Percentiles rank a stretch among this genome's conserved stretches.
These are phyloP conservation scores for Salvia rosmarinus DNA, from an alignment of 257 asterid genomes.

Conservation along the genomic window DNA sequence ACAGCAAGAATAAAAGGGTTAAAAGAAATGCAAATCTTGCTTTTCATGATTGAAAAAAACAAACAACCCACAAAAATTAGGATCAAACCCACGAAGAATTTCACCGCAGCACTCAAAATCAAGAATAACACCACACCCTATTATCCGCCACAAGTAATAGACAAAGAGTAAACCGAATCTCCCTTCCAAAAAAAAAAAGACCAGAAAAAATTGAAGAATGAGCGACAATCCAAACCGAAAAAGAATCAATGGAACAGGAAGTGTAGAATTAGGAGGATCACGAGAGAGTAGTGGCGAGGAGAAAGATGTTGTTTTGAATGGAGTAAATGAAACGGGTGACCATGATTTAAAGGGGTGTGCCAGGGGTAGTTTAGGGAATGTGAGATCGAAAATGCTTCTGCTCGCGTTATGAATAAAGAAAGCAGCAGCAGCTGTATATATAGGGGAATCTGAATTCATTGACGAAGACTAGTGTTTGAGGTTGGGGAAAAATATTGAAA, in stretches of 20 bases:
- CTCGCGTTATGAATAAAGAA: constrained; percentile 32
- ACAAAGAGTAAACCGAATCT: constrained; percentile 9
- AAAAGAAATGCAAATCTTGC: not conserved
- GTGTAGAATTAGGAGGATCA: constrained; percentile 36
- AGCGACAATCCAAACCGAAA: constrained; percentile 15
- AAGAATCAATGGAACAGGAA: constrained; percentile 1
- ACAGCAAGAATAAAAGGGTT: not conserved
- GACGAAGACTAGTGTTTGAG: constrained; percentile 49
- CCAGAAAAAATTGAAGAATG: not conserved
- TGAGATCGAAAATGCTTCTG: constrained; percentile 28
- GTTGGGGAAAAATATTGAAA: constrained; percentile 28
- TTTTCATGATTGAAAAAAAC: constrained; percentile 21
- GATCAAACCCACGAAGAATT: constrained; percentile 22
- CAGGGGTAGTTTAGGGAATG: constrained; percentile 49
- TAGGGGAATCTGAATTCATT: constrained; percentile 52
- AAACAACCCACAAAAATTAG: constrained; percentile 9
- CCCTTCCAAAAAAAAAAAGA: not conserved
- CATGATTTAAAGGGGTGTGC: constrained; percentile 31
- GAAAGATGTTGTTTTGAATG: constrained; percentile 33
- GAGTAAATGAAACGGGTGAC: constrained; percentile 31
- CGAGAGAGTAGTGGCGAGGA: constrained; percentile 32
- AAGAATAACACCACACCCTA: not conserved
- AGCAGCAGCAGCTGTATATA: constrained; percentile 38
- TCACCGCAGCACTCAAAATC: constrained; percentile 24
- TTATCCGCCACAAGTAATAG: not conserved